These are phyloP conservation scores for Podospora pseudocomata DNA, from an alignment of 495 filamentous ascomycete species.

Conservation along the genomic window DNA sequence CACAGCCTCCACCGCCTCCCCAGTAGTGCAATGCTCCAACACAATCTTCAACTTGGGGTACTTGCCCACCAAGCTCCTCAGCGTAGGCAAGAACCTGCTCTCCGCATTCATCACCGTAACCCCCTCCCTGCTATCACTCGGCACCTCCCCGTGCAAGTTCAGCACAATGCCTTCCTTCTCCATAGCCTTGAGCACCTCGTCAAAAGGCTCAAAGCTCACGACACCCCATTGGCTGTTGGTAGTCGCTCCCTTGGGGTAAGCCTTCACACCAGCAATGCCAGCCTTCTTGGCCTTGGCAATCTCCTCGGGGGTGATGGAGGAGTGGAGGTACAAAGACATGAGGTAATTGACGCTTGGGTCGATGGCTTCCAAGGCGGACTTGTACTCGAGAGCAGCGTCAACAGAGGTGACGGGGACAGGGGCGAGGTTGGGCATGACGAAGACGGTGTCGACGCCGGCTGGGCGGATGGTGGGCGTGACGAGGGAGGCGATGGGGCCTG, in stretches of 20 bases:
- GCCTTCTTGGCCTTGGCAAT: slow-evolving; percentile 68
- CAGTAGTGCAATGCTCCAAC: slow-evolving; percentile 77
- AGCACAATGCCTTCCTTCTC: slow-evolving; percentile 52
- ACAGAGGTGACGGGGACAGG: slow-evolving; percentile 72
- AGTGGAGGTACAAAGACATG: slow-evolving; percentile 79
- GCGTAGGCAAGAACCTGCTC: slow-evolving; percentile 72
- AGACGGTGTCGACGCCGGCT: slow-evolving; percentile 63
- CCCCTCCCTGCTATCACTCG: slow-evolving; percentile 56
- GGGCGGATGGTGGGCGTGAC: slow-evolving; percentile 70
- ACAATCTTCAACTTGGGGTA: slow-evolving; percentile 84
- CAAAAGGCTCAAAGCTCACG: slow-evolving; percentile 59
- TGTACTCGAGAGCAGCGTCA: slow-evolving; percentile 70
- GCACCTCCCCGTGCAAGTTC: slow-evolving; percentile 59
- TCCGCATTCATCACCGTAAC: slow-evolving; percentile 80
- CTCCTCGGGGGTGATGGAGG: slow-evolving; percentile 70
- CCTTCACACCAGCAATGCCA: slow-evolving; percentile 64
- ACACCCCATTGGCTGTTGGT: slow-evolving; percentile 86
- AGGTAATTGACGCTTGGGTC: slow-evolving; percentile 74
- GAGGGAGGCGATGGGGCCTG: slow-evolving; percentile 72
- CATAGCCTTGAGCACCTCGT: slow-evolving; percentile 79
- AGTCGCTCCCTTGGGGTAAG: slow-evolving; percentile 55
- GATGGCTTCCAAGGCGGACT: slow-evolving; percentile 59
- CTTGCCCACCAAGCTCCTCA: slow-evolving; percentile 62
- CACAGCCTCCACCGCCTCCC: slow-evolving; percentile 76
- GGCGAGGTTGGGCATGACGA: slow-evolving; percentile 60